phyloP scores from a whole-genome alignment of 106 monocot species.

The Iris macrosiphon region DNA sequence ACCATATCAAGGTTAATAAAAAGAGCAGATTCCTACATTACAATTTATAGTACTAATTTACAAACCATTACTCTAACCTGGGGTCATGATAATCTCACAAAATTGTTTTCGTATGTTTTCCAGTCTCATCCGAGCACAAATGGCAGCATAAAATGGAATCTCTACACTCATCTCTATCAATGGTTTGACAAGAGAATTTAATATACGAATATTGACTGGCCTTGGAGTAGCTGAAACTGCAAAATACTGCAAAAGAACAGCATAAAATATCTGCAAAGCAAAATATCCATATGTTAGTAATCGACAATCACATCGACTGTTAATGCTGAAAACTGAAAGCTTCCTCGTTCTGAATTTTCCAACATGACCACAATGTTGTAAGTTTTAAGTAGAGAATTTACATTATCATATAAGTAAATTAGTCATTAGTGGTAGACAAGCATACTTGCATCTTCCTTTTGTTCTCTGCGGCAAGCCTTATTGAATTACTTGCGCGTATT shows the following conservation, averaged over 20 bases:
- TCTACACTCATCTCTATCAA: conserved; percentile 82
- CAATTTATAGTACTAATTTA: neutral
- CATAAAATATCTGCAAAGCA: conserved; percentile 86
- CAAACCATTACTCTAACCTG: conserved; percentile 39
- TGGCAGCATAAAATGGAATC: conserved; percentile 87
- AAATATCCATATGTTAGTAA: neutral
- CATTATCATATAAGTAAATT: neutral
- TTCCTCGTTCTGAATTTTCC: neutral
- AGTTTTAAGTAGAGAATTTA: too few relatives aligned
- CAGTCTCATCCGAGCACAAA: conserved; percentile 73
- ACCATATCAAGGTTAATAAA: too few relatives aligned
- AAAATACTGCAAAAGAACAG: conserved; percentile 88
- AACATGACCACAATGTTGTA: too few relatives aligned
- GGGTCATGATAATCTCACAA: conserved; percentile 53
- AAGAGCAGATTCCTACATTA: neutral
- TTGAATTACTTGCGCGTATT: conserved; percentile 80
- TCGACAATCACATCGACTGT: neutral
- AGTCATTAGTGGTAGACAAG: neutral
- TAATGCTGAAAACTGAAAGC: neutral
- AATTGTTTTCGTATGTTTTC: conserved; percentile 44
- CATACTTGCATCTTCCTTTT: conserved; percentile 88
- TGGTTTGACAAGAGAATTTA: conserved; percentile 76
- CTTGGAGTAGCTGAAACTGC: conserved; percentile 46
- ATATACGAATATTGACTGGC: conserved; percentile 45
- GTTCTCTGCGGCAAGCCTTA: conserved; percentile 68